phyloP scores from a whole-genome alignment of 257 asterid species.

The Ocimum tenuiflorum region DNA sequence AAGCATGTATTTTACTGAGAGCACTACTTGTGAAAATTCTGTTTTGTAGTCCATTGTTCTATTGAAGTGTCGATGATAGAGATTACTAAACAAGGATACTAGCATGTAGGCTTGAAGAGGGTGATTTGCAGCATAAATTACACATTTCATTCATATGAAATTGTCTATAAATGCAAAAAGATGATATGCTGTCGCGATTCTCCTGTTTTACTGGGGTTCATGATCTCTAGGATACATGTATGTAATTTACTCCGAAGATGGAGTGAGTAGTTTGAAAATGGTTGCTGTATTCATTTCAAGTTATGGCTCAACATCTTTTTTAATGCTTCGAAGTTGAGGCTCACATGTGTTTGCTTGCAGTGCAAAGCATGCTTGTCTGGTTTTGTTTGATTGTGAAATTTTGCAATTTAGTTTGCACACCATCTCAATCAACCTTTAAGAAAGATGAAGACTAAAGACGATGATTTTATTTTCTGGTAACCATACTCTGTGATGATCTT shows the following conservation, averaged over 20 bases:
- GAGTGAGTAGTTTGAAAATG: background rate
- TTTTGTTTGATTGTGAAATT: constrained; percentile 5
- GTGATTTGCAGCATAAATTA: background rate
- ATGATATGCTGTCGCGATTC: background rate
- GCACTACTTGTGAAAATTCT: background rate
- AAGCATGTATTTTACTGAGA: background rate
- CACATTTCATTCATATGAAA: no score
- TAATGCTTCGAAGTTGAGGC: constrained; percentile 10
- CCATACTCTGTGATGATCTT: no score
- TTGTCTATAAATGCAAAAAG: background rate
- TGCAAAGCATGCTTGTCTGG: constrained; percentile 12
- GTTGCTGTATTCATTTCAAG: constrained; percentile 10
- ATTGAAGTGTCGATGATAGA: background rate
- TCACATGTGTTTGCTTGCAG: constrained; percentile 22
- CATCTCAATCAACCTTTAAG: no score
- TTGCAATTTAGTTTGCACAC: background rate
- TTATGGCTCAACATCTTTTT: background rate
- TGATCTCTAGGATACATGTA: background rate
- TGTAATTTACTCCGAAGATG: background rate
- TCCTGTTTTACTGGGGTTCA: background rate
- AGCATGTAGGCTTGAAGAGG: background rate
- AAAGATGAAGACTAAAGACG: no score
- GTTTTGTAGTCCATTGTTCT: background rate
- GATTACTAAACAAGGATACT: background rate
- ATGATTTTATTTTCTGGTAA: no score